Evolutionary conservation across 345 rosid species (phyloP).

Genomic region (Salix dunnii): DNA sequence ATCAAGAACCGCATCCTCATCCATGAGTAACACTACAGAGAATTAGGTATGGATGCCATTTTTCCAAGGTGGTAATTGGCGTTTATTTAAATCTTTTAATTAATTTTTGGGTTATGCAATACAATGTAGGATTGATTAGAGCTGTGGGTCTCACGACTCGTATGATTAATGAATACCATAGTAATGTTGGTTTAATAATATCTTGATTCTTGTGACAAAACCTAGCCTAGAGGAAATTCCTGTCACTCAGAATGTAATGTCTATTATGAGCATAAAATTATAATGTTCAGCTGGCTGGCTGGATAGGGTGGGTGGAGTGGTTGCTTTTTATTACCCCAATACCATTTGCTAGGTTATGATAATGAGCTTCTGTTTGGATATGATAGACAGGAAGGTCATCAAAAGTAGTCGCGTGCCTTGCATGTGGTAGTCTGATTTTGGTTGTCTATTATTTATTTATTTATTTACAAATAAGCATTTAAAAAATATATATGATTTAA

Average conservation of each 20-base stretch:
- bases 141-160: background rate
- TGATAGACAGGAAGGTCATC: background rate
- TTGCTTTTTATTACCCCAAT: background rate
- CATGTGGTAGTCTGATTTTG: background rate
- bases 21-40: conserved; percentile 12
- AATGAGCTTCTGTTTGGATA: background rate
- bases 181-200: background rate
- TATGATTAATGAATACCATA: background rate
- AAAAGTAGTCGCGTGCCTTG: background rate
- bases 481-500: too few species aligned
- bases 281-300: background rate
- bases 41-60: background rate
- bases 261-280: too few species aligned
- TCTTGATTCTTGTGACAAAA: background rate
- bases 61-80: background rate
- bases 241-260: too few species aligned
- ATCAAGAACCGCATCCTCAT: conserved; percentile 47
- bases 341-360: background rate
- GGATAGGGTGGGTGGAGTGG: background rate
- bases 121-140: background rate
- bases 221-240: background rate
- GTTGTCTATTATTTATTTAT: background rate
- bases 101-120: background rate
- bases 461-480: background rate
- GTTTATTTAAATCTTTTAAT: background rate